Percentiles rank a stretch among this genome's conserved stretches.
Evolutionary conservation across 1,284 basidiomycete species (phyloP).

Genomic region (Microbotryum saponariae): DNA sequence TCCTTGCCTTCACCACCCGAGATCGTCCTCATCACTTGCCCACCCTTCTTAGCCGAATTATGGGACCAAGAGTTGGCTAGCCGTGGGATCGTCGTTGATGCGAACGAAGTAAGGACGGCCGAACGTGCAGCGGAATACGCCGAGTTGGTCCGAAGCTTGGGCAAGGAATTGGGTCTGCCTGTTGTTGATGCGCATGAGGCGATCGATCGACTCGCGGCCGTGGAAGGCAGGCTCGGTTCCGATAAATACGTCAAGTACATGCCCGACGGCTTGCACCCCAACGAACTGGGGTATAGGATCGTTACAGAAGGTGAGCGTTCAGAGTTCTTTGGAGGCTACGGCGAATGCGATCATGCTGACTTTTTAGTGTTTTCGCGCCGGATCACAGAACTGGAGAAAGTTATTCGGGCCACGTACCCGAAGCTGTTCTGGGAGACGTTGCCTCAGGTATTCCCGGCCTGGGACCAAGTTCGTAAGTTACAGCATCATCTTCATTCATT

Average conservation of each 20-base stretch:
- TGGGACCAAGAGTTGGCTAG: background rate
- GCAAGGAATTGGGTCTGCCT: background rate
- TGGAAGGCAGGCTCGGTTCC: background rate
- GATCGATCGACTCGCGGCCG: background rate
- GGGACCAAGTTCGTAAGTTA: background rate
- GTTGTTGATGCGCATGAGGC: background rate
- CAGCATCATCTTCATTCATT: background rate
- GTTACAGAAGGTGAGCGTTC: background rate
- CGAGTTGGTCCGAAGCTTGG: background rate
- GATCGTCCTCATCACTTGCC: background rate
- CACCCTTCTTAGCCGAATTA: no score
- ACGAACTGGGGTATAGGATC: background rate
- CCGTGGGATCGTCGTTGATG: background rate
- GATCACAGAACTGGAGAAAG: background rate
- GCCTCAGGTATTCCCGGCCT: background rate
- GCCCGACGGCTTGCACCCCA: background rate
- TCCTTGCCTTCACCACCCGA: background rate
- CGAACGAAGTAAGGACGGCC: background rate
- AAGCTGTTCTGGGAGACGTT: constrained; percentile 1
- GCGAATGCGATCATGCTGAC: background rate
- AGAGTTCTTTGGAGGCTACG: background rate
- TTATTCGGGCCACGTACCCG: background rate
- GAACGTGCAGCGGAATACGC: background rate
- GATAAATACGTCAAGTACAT: background rate
- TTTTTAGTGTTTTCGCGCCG: background rate